phyloP scores from a whole-genome alignment of 1,284 basidiomycete genomes.

The Uromyces viciae-fabae region DNA sequence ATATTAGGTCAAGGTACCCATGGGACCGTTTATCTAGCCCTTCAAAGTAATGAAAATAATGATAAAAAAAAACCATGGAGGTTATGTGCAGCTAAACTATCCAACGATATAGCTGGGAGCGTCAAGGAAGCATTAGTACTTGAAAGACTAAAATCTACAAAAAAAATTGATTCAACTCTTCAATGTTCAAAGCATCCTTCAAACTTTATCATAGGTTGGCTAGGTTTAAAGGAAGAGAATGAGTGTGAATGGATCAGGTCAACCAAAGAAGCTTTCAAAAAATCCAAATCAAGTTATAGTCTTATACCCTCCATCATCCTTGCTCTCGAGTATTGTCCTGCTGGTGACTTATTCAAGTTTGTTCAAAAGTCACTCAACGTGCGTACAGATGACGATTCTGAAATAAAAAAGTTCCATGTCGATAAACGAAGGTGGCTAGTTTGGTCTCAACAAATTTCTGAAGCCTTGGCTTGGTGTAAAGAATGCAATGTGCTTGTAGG shows the following conservation, averaged over 20 bases:
- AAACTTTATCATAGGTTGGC: background rate
- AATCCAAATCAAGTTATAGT: conserved; percentile 35
- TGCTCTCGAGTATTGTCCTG: conserved; percentile 56
- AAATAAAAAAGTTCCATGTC: conserved; percentile 54
- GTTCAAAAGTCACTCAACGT: conserved; percentile 46
- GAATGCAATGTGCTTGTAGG: conserved; percentile 57
- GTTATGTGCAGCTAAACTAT: background rate
- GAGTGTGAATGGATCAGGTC: conserved; percentile 8
- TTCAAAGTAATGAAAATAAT: background rate
- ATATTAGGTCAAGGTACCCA: conserved; percentile 10
- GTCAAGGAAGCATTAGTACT: background rate
- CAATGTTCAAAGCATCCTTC: conserved; percentile 13
- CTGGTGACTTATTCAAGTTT: conserved; percentile 56
- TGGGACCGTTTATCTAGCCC: conserved; percentile 7
- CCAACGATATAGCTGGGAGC: background rate
- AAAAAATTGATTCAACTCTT: conserved; percentile 14
- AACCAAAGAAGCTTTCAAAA: conserved; percentile 48
- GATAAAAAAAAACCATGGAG: background rate
- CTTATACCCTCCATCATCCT: conserved; percentile 53
- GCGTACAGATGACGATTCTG: background rate
- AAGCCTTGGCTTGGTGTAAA: conserved; percentile 57
- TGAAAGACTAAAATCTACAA: background rate
- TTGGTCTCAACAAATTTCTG: conserved; percentile 56
- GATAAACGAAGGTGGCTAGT: conserved; percentile 53
- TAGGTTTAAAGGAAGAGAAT: background rate